A percentile compares a stretch with the other conserved stretches of the same genome.
These are phyloP conservation scores for Arxiozyma heterogenica DNA, from an alignment of 1,139 yeast genomes.

Conservation along the genomic window DNA sequence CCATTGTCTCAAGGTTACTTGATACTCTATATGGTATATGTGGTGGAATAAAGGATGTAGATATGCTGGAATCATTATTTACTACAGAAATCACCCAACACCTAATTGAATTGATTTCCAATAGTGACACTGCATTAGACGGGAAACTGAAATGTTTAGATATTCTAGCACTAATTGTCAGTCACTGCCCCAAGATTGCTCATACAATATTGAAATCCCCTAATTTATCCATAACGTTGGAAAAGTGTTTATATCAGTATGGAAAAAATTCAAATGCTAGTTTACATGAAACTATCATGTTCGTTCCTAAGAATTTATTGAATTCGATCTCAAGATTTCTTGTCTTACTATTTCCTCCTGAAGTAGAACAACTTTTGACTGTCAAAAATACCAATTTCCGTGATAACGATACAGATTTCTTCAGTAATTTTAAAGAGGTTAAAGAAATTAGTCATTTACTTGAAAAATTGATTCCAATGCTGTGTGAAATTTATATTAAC, in stretches of 20 bases:
- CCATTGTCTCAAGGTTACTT: constrained; percentile 16
- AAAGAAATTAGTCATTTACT: constrained; percentile 37
- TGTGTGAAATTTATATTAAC: constrained; percentile 64
- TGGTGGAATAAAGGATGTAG: constrained; percentile 15
- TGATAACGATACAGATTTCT: constrained; percentile 1
- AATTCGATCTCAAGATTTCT: constrained; percentile 48
- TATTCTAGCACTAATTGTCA: constrained; percentile 19
- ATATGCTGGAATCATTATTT: constrained; percentile 19
- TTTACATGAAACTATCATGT: constrained; percentile 54
- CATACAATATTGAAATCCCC: constrained; percentile 12
- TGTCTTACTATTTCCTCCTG: constrained; percentile 47
- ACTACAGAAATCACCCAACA: constrained; percentile 16
- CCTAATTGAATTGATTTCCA: constrained; percentile 15
- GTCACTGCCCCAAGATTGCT: constrained; percentile 14
- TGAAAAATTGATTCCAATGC: constrained; percentile 45
- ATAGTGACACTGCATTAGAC: constrained; percentile 18
- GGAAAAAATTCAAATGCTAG: constrained; percentile 15
- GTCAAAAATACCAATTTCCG: constrained; percentile 8
- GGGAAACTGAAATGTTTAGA: constrained; percentile 23
- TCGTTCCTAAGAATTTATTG: constrained; percentile 60
- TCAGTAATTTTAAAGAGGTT: constrained; percentile 28
- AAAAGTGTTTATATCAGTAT: constrained; percentile 17
- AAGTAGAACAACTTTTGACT: constrained; percentile 25
- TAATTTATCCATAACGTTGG: constrained; percentile 14
- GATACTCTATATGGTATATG: constrained; percentile 23